Conservation (phyloP, 352 stramenopile genomes). For the Aphanomyces invadans region DNA sequence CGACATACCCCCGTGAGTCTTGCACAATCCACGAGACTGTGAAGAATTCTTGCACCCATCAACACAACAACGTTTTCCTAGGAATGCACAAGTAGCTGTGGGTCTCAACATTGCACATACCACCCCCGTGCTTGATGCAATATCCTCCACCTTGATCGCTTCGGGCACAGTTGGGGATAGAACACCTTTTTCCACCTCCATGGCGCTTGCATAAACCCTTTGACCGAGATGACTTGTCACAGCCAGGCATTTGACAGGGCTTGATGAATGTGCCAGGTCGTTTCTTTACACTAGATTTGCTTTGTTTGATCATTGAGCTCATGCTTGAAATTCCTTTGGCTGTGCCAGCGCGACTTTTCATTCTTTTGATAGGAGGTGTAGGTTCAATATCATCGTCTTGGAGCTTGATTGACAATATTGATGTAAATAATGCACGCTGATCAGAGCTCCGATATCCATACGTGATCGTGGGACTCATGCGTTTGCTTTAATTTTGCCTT, state of each 20-base stretch:
- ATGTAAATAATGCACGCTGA: neutral
- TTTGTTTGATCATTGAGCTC: neutral
- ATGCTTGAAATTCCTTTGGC: neutral
- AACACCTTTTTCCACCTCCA: slow-evolving; percentile 48
- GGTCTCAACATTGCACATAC: neutral
- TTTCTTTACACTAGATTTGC: neutral
- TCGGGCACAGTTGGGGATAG: slow-evolving; percentile 30
- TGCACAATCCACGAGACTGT: slow-evolving; percentile 11
- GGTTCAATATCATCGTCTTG: slow-evolving; percentile 2
- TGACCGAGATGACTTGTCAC: slow-evolving; percentile 62
- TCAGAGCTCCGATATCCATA: neutral
- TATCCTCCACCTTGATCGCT: slow-evolving; percentile 28
- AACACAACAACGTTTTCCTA: slow-evolving; percentile 11
- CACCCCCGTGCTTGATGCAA: slow-evolving; percentile 27
- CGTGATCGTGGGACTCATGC: neutral
- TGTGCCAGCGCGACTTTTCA: slow-evolving; percentile 27
- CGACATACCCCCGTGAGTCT: slow-evolving; percentile 11
- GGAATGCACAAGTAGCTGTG: neutral
- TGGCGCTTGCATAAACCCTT: slow-evolving; percentile 61
- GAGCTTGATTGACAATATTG: neutral
- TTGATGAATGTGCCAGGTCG: slow-evolving; percentile 27
- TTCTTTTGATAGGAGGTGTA: neutral
- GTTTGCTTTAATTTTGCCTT: slow-evolving; percentile 12
- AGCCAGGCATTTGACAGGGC: slow-evolving; percentile 44
- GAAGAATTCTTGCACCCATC: slow-evolving; percentile 12